A percentile compares a stretch with the other conserved stretches of the same genome.
Evolutionary conservation across 306 rosid genomes (phyloP).

Genomic region (Urtica urens): DNA sequence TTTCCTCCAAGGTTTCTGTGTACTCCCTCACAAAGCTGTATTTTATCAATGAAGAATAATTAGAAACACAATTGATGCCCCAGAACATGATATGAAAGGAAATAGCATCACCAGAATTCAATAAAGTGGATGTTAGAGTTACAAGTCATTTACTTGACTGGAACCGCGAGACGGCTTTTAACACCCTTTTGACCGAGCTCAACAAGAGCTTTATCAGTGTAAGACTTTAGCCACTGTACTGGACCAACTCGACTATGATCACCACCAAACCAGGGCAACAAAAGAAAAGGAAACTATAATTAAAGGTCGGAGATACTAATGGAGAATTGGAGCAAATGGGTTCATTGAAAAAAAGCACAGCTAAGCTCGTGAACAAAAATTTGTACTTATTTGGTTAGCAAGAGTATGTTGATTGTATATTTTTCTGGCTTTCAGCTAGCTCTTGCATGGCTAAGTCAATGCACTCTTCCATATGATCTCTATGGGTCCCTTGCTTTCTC

Average conservation of each 20-base stretch:
- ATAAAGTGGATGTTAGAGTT: neutral
- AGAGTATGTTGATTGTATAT: constrained; percentile 70
- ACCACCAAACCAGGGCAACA: constrained; percentile 16
- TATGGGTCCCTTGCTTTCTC: constrained; percentile 96
- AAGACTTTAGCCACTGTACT: constrained; percentile 95
- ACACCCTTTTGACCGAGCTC: constrained; percentile 96
- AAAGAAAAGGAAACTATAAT: neutral
- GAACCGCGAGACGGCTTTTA: constrained; percentile 89
- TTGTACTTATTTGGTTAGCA: constrained; percentile 59
- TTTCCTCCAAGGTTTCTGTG: constrained; percentile 96
- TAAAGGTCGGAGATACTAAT: no score
- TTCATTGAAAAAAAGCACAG: no score
- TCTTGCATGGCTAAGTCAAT: constrained; percentile 85
- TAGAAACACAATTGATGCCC: neutral
- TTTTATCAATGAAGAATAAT: constrained; percentile 1
- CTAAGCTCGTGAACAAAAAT: neutral
- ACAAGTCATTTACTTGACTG: constrained; percentile 57
- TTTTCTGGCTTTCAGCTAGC: constrained; percentile 87
- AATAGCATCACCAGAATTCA: neutral
- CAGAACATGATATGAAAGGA: neutral
- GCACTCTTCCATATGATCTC: constrained; percentile 95
- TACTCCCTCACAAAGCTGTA: constrained; percentile 96
- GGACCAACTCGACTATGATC: constrained; percentile 98
- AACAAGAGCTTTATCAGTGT: constrained; percentile 89
- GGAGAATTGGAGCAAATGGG: no score